phyloP scores from a whole-genome alignment of 768 basidiomycete genomes.

The Mrakia hoshinonis region DNA sequence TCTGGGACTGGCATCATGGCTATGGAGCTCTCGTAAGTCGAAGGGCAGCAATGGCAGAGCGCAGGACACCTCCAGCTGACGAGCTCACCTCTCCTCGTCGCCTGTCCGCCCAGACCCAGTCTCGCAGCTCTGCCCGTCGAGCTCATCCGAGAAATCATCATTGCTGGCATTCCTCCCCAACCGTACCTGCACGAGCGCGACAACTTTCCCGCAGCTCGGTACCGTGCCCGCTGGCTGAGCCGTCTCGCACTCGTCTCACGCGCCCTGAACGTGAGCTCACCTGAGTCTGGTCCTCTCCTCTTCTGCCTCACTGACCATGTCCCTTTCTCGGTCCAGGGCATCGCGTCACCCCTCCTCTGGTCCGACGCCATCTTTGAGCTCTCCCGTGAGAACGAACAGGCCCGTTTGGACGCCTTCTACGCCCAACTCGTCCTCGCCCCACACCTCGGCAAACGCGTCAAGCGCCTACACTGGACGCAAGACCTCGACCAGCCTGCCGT shows the following conservation, averaged over 20 bases:
- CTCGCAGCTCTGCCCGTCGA: conserved; percentile 7
- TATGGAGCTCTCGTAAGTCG: too few relatives aligned
- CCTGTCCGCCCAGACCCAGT: too few relatives aligned
- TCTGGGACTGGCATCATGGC: too few relatives aligned
- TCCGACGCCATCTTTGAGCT: not conserved
- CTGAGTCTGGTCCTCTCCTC: not conserved
- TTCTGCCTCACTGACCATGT: not conserved
- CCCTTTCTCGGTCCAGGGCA: not conserved
- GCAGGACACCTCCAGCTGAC: too few relatives aligned
- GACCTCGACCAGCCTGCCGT: not conserved
- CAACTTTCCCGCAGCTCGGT: not conserved
- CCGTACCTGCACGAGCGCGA: not conserved
- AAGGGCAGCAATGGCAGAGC: too few relatives aligned
- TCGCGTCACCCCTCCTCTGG: not conserved
- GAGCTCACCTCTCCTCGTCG: too few relatives aligned
- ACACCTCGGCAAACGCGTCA: not conserved
- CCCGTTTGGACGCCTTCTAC: not conserved
- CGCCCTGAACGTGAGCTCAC: not conserved
- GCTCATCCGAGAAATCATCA: not conserved
- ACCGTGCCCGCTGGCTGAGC: not conserved
- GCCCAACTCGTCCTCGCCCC: not conserved
- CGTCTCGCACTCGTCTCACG: not conserved
- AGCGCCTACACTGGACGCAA: not conserved
- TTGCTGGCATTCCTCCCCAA: not conserved
- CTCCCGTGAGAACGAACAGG: not conserved